Conservation (phyloP, 345 rosid species). For the Atalantia buxifolia region DNA sequence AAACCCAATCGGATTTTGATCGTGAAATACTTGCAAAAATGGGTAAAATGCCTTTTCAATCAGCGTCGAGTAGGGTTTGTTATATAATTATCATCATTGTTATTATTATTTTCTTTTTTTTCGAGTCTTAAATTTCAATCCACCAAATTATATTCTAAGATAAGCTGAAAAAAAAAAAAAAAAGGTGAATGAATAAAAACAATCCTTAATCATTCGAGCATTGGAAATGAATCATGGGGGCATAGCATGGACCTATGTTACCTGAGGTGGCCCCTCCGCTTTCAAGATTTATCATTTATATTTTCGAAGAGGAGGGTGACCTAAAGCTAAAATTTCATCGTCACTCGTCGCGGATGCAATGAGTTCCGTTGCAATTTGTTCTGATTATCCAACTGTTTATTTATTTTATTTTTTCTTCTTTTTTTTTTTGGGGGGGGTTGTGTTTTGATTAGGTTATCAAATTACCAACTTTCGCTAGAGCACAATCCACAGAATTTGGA, state of each 20-base stretch:
- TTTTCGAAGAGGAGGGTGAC: background rate
- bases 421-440: too few relatives aligned
- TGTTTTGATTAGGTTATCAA: background rate
- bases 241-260: background rate
- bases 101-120: background rate
- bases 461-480: background rate
- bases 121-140: background rate
- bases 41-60: background rate
- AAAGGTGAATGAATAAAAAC: background rate
- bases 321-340: background rate
- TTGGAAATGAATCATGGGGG: background rate
- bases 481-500: background rate
- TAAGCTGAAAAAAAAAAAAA: background rate
- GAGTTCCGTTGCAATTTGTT: too few relatives aligned
- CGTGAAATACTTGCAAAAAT: conserved; percentile 1
- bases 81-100: background rate
- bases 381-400: background rate
- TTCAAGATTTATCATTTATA: background rate
- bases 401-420: fast-evolving
- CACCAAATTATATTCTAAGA: background rate
- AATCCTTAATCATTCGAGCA: background rate
- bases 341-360: background rate
- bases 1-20: background rate
- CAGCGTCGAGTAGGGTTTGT: background rate
- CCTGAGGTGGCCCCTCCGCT: background rate